Evolutionary conservation across 202 grass and related monocot genomes (phyloP), one percentile per base, ranked within the genome.

Genomic region (Saccharum hybrid): DNA sequence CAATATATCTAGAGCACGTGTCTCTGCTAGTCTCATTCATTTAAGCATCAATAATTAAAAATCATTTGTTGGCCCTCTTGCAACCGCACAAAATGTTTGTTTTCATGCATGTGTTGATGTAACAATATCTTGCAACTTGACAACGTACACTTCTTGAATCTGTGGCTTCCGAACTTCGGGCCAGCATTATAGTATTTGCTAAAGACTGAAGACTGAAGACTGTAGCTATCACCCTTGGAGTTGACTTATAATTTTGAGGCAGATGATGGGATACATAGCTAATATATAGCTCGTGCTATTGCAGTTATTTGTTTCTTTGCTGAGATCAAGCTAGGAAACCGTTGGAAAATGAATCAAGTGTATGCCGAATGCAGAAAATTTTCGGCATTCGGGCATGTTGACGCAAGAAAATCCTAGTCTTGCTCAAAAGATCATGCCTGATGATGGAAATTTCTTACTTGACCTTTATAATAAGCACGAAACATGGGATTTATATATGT

Each of bases 51-150:
- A n/a, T 54, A 51, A 10, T 56, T 14, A 76, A 40, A 76, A 22
- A 39, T 0, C 12, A 0, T 61, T 76, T 22, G 72, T 75, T 76
- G 34, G 6, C n/a, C 54, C 74, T 12, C n/a, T 61, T 59, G 52
- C 74, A 76, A 37, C 6, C 15, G 10, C n/a, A n/a, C 2, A 61
- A 19, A 40, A 61, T 40, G 34, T 4, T 60, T 61, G 11, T 76
- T 76, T 76, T 41, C 52, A 16, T 26, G 52, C 52, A 76, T 40
- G 12, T 23, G 52, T 39, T 76, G 51, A 76, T 60, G 34, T 61
- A 60, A 61, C 11, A 61, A 16, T 40, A 41, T 10, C n/a, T 2
- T 76, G 74, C 26, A 76, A 61, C 54, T 40, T 61, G 74, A 61
- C 74, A 57, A 23, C n/a, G 26, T 26, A 21, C 19, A 60, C 3